Evolutionary conservation across 345 rosid species (phyloP).

Genomic region (Euclidium syriacum): DNA sequence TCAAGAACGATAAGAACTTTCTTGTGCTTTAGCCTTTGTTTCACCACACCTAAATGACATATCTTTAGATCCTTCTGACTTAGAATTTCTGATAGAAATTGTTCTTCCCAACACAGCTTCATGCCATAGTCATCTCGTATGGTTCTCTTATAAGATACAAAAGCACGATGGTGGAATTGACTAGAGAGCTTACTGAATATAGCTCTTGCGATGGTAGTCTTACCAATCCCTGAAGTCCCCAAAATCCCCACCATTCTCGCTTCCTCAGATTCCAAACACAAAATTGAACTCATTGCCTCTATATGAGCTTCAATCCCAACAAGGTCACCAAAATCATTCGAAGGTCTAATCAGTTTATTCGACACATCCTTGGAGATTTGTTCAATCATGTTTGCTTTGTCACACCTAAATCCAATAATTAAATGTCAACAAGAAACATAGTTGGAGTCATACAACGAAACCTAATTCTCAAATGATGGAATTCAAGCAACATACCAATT

Average conservation of each 20-base stretch:
- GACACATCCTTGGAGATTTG: neutral
- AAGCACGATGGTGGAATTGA: neutral
- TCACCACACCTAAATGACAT: neutral
- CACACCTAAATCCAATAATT: too few species aligned
- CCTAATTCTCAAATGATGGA: too few species aligned
- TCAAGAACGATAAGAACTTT: slow-evolving; percentile 13
- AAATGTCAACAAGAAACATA: too few species aligned
- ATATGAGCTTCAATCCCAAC: neutral
- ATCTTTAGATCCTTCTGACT: neutral
- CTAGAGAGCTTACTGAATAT: neutral
- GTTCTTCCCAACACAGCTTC: slow-evolving; percentile 20
- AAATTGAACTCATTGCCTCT: neutral
- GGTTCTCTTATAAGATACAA: neutral
- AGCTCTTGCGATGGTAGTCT: slow-evolving; percentile 23
- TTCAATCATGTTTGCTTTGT: neutral
- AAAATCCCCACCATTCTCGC: slow-evolving; percentile 27
- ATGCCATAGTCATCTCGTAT: slow-evolving; percentile 8
- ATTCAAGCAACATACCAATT: neutral
- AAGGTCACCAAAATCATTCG: neutral
- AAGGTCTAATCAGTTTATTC: neutral
- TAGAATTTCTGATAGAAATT: slow-evolving; percentile 31
- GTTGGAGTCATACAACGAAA: too few species aligned
- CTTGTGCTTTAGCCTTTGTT: neutral
- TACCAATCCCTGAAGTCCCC: slow-evolving; percentile 33
- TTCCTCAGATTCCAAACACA: neutral